Evolutionary conservation across 768 basidiomycete species (phyloP), one percentile per base, ranked within the genome.

Genomic region (Tricholoma flavovirens): DNA sequence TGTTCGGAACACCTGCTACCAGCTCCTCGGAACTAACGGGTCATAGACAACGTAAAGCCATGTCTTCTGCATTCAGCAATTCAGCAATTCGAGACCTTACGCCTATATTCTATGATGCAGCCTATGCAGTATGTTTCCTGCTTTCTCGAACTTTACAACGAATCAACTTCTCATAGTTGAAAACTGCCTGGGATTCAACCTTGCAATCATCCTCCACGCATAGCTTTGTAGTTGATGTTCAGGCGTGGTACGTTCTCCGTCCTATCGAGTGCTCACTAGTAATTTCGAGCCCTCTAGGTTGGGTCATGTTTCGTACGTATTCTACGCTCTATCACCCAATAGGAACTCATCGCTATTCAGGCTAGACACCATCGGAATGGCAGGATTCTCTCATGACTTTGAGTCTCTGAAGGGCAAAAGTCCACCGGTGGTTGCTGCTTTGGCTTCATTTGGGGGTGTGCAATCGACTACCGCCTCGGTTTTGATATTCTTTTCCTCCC

Each of bases 71-170:
- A 15, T 35, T 35, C 35, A 35, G 35, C 35, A 35, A 5, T 35
- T 35, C 35, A 35, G 35, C 35, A 35, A 1, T 83, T 82, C 74
- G 79, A 12, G 72, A 66, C 32, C 62, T 81, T 7, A 77, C 75
- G 0, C 62, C 70, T 1, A 72, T 82, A 3, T 83, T 82, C 64
- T 79, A 74, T 54, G 80, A 82, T 57, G 75, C 78, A 0, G 72
- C 74, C 1, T 77, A 82, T 62, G 80, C 80, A 74, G 82, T 78
- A 33, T 24, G 30, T 12, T 40, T 12, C 5, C 32, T 36, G 51
- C 35, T 12, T 5, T 14, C 38, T 30, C 5, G n/a, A 22, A n/a
- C 35, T 17, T n/a, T 12, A 8, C 6, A 5, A 7, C 33, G 30
- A 8, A 7, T 11, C 26, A 19, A 38, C 22, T 30, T 2, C 24